A percentile compares a stretch with the other conserved stretches of the same genome.
phyloP scores from a whole-genome alignment of 129 eudicot genomes.

The Flaveria ramosissima region DNA sequence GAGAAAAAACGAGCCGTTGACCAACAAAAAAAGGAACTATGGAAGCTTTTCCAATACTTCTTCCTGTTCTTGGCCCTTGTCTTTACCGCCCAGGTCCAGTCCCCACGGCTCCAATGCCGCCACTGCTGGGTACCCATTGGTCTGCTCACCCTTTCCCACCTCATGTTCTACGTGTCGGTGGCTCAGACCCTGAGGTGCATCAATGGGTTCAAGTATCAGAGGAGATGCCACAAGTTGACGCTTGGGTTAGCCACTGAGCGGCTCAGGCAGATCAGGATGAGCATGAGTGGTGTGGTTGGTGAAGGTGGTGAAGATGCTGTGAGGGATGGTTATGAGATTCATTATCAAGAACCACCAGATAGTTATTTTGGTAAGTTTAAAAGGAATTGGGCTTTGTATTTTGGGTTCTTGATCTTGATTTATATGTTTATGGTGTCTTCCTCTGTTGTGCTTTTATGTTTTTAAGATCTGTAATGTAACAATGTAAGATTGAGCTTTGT shows the following conservation, averaged over 20 bases:
- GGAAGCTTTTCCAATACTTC: constrained; percentile 76
- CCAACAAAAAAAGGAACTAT: constrained; percentile 84
- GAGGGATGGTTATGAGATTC: constrained; percentile 66
- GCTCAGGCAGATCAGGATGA: constrained; percentile 63
- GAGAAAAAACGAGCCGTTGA: constrained; percentile 87
- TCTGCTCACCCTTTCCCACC: constrained; percentile 62
- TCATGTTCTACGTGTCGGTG: constrained; percentile 83
- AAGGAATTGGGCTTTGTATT: constrained; percentile 88
- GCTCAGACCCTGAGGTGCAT: constrained; percentile 95
- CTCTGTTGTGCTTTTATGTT: constrained; percentile 73
- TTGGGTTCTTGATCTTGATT: constrained; percentile 69
- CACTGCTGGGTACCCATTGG: constrained; percentile 95
- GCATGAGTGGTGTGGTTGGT: constrained; percentile 33
- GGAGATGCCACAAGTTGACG: constrained; percentile 87
- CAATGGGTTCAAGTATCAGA: constrained; percentile 91
- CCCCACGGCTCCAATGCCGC: constrained; percentile 77
- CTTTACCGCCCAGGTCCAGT: constrained; percentile 54
- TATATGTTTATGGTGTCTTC: constrained; percentile 78
- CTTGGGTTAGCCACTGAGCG: constrained; percentile 90
- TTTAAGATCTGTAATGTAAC: constrained; percentile 30
- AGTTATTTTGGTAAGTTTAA: constrained; percentile 84
- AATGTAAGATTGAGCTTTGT: constrained; percentile 1
- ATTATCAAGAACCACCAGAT: constrained; percentile 91
- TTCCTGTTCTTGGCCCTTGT: constrained; percentile 69
- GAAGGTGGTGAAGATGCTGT: constrained; percentile 39